Conservation (phyloP, 78 protist species). For the Dictyostelium intermedium region DNA sequence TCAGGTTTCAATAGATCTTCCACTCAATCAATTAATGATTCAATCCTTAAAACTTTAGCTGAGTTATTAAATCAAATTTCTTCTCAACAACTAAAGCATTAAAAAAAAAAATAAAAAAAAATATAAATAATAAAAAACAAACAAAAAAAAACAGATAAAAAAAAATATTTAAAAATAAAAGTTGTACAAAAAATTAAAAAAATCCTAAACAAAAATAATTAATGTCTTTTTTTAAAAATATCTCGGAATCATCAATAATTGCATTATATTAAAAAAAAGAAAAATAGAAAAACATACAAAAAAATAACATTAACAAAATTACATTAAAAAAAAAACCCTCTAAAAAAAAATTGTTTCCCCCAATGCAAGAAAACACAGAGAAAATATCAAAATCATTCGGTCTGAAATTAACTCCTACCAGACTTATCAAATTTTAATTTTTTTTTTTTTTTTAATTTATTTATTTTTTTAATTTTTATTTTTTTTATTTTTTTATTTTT, state of each 20-base stretch:
- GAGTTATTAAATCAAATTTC: slow-evolving; percentile 32
- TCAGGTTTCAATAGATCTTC: slow-evolving; percentile 51
- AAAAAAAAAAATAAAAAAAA: neutral
- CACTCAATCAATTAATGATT: slow-evolving; percentile 24
- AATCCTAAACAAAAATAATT: too few relatives aligned
- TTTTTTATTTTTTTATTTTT: too few relatives aligned
- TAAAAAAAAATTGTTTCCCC: too few relatives aligned
- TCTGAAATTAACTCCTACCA: neutral
- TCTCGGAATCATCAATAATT: too few relatives aligned
- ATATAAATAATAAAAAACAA: neutral
- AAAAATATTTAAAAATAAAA: neutral
- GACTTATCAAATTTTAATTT: neutral
- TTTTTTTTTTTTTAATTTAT: neutral
- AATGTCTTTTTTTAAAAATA: too few relatives aligned
- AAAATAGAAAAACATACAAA: too few relatives aligned
- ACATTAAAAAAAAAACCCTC: too few relatives aligned
- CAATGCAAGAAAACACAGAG: too few relatives aligned
- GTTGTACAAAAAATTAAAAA: neutral
- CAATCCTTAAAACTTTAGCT: slow-evolving; percentile 26
- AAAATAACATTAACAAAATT: too few relatives aligned
- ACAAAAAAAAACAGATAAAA: neutral
- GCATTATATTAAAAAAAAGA: too few relatives aligned
- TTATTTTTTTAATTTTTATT: neutral
- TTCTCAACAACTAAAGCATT: neutral
- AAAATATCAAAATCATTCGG: too few relatives aligned